A percentile compares a stretch with the other conserved stretches of the same genome.
Evolutionary conservation across 2,329 filamentous ascomycete genomes (phyloP).

Genomic region (Neurospora sp.): DNA sequence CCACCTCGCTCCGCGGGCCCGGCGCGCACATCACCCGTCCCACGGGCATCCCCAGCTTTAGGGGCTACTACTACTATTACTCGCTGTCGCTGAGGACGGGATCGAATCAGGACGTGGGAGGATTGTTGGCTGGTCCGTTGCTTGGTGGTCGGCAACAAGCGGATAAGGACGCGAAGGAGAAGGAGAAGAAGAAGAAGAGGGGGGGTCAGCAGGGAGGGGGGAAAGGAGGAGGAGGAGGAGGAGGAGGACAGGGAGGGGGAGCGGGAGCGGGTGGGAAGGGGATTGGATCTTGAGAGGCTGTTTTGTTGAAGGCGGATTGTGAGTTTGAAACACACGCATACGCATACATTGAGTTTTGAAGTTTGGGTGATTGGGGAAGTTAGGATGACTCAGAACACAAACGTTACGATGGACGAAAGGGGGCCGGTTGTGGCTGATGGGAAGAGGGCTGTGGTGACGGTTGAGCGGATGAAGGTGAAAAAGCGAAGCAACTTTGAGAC

Average conservation of each 20-base stretch:
- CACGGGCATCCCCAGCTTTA: not conserved
- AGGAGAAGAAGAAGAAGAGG: not conserved
- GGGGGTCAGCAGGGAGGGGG: not conserved
- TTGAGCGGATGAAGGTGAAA: not conserved
- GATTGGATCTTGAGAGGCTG: not conserved
- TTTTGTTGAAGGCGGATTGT: not conserved
- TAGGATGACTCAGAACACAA: not conserved
- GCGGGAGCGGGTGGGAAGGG: not conserved
- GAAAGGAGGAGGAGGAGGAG: not conserved
- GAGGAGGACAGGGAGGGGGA: not conserved
- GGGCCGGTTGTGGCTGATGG: not conserved
- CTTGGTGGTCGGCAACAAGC: not conserved
- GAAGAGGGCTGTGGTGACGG: not conserved
- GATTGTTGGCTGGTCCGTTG: not conserved
- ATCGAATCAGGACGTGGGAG: not conserved
- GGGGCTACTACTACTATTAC: not conserved
- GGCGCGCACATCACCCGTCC: not conserved
- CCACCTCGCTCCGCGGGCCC: not conserved
- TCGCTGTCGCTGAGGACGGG: not conserved
- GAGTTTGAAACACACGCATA: not conserved
- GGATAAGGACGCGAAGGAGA: not conserved
- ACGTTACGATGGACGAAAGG: not conserved
- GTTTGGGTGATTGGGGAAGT: not conserved
- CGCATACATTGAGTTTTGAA: not conserved
- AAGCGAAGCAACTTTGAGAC: conserved; percentile 22